Percentiles rank a stretch among this genome's conserved stretches.
phyloP scores from a whole-genome alignment of 208 protist species.

The Leishmania amazonensis region DNA sequence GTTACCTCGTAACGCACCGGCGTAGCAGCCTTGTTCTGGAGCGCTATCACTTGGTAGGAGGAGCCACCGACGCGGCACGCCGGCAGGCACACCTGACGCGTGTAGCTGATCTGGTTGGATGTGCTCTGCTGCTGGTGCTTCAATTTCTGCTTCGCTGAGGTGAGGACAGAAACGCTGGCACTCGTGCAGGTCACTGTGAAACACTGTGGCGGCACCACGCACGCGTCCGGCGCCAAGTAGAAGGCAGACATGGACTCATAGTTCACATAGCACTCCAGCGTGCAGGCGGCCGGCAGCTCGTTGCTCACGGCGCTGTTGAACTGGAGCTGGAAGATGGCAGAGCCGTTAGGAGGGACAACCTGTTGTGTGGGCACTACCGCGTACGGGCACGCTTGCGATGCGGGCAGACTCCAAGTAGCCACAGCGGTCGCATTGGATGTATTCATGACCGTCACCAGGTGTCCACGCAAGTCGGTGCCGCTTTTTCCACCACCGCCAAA shows the following conservation, averaged over 20 bases:
- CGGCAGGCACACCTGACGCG: slow-evolving; percentile 51
- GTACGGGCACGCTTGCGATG: slow-evolving; percentile 40
- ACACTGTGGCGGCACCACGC: slow-evolving; percentile 82
- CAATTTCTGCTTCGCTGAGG: slow-evolving; percentile 2
- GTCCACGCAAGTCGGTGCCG: slow-evolving; percentile 10
- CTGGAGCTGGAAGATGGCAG: slow-evolving; percentile 32
- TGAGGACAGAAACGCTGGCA: not conserved
- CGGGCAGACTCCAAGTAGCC: slow-evolving; percentile 79
- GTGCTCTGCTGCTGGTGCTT: slow-evolving; percentile 1
- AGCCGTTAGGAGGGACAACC: slow-evolving; percentile 55
- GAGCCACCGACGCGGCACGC: slow-evolving; percentile 40
- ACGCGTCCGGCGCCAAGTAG: slow-evolving; percentile 60
- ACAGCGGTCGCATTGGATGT: slow-evolving; percentile 39
- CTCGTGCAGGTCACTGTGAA: slow-evolving; percentile 63
- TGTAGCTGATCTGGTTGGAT: slow-evolving; percentile 12
- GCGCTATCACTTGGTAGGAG: slow-evolving; percentile 60
- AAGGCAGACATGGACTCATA: slow-evolving; percentile 89
- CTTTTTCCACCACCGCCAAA: slow-evolving; percentile 11
- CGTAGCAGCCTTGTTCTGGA: slow-evolving; percentile 64
- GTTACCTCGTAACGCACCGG: slow-evolving; percentile 52
- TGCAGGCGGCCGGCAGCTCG: slow-evolving; percentile 12
- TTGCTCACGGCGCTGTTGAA: slow-evolving; percentile 12
- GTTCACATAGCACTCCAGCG: slow-evolving; percentile 92
- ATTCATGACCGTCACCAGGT: slow-evolving; percentile 77
- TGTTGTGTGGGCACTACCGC: slow-evolving; percentile 53